Percentiles rank a stretch among this genome's conserved stretches.
Conservation (phyloP, 345 rosid genomes). For the Euphorbia pulcherrima region DNA sequence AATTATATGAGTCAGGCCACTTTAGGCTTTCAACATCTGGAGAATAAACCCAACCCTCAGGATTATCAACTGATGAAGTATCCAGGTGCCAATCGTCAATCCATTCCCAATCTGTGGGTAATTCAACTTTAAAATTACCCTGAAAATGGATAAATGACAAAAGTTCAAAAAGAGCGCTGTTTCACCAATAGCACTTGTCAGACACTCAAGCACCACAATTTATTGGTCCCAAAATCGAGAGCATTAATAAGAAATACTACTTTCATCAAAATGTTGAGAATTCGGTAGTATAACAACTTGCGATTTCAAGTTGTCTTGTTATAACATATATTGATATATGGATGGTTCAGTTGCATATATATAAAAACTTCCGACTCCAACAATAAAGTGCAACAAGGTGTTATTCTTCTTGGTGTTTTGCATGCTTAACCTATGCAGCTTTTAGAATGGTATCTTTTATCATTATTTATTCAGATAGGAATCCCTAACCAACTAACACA, state of each 20-base stretch:
- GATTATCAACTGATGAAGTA: conserved; percentile 32
- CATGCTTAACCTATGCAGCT: background rate
- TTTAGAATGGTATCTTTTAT: background rate
- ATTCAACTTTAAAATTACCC: conserved; percentile 29
- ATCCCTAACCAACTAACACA: background rate
- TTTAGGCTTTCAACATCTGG: conserved; percentile 50
- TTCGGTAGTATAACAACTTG: background rate
- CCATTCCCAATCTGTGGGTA: conserved; percentile 59
- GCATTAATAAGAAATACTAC: background rate
- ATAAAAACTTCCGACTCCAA: background rate
- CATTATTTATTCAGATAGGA: background rate
- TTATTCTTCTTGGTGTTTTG: background rate
- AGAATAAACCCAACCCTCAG: conserved; percentile 70
- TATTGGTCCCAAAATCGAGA: background rate
- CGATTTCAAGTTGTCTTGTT: background rate
- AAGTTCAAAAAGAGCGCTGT: conserved; percentile 1
- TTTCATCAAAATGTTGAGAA: background rate
- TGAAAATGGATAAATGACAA: conserved; percentile 17
- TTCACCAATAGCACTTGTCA: background rate
- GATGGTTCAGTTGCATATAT: background rate
- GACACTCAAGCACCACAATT: background rate
- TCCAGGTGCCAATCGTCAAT: conserved; percentile 57
- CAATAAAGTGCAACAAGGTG: background rate
- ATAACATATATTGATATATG: background rate
- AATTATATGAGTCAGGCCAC: conserved; percentile 54